Evolutionary conservation across 2,329 filamentous ascomycete genomes (phyloP), one percentile per base, ranked within the genome.

Genomic region (Cercospora sp.): DNA sequence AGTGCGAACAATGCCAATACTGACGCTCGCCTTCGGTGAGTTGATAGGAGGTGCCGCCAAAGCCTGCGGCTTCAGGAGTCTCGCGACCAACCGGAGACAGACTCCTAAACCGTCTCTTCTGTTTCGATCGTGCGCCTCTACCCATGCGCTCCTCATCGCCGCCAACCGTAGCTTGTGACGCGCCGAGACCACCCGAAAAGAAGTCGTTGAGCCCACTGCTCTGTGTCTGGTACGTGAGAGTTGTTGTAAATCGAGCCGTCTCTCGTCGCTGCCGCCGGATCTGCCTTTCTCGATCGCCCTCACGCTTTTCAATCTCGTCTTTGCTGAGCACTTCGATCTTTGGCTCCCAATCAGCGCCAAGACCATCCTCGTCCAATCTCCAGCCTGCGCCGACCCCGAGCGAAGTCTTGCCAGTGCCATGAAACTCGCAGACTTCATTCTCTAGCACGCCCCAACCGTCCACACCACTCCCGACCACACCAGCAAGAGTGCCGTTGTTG

Each of bases 281-380:
- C 80, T 98, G 93, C 65, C 95, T 86, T 80, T 99, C 95, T 51
- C 95, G 87, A 77, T 99, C 95, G 62, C 93, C 93, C 80, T 99
- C 95, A 30, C 95, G 88, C 82, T 96, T 96, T 81, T 99, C 95
- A 64, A 99, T 98, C 77, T 99, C 95, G 75, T 99, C 95, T 74
- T 97, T 96, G 45, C 90, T 94, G 2, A 99, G 82, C 0, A 83
- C 81, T 72, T 85, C 83, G 20, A 85, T 80, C 70, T 83, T 83
- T 1, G 83, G 83, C 69, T 85, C 83, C 83, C 83, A 85, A 57
- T 84, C 83, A 42, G 79, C 79, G 51, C 82, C 94, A 3, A 98
- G 85, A 67, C 93, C 90, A 76, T 98, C 95, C 2, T 93, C 92
- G 72, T 99, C 95, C 77, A 97, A 97, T 70, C 95, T 87, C 94